A percentile compares a stretch with the other conserved stretches of the same genome.
Conservation (phyloP, 345 rosid genomes). For the Turnera subulata region DNA sequence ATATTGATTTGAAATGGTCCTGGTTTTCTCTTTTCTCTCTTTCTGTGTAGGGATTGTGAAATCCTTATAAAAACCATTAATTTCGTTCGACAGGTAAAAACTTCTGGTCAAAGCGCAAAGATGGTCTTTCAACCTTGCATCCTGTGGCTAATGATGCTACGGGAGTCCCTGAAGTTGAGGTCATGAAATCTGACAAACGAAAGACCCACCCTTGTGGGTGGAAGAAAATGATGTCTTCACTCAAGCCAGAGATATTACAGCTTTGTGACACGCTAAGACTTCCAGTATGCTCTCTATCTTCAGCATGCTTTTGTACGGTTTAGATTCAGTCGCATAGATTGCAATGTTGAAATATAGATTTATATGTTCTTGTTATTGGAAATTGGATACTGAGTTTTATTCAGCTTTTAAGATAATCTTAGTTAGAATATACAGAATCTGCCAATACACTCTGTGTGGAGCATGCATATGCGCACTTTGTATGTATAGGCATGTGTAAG, state of each 20-base stretch:
- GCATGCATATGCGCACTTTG: no score
- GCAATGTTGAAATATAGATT: neutral
- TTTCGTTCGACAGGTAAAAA: neutral
- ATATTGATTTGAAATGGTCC: neutral
- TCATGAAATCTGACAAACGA: neutral
- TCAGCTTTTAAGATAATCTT: neutral
- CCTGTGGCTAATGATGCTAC: neutral
- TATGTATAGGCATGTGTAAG: no score
- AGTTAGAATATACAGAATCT: neutral
- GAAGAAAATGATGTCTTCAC: neutral
- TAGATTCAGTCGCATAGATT: neutral
- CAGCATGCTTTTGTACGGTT: no score
- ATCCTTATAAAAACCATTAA: neutral
- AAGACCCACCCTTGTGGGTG: neutral
- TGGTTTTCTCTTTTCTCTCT: neutral
- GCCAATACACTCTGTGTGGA: no score
- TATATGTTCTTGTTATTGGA: neutral
- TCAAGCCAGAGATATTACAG: neutral
- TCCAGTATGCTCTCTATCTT: constrained; percentile 3
- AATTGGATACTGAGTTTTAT: neutral
- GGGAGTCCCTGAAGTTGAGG: neutral
- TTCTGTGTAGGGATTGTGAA: neutral
- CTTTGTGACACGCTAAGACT: constrained; percentile 1
- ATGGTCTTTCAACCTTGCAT: neutral
- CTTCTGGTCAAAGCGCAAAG: neutral